Evolutionary conservation across 2,329 filamentous ascomycete genomes (phyloP).

Genomic region (Trichoderma simmonsii): DNA sequence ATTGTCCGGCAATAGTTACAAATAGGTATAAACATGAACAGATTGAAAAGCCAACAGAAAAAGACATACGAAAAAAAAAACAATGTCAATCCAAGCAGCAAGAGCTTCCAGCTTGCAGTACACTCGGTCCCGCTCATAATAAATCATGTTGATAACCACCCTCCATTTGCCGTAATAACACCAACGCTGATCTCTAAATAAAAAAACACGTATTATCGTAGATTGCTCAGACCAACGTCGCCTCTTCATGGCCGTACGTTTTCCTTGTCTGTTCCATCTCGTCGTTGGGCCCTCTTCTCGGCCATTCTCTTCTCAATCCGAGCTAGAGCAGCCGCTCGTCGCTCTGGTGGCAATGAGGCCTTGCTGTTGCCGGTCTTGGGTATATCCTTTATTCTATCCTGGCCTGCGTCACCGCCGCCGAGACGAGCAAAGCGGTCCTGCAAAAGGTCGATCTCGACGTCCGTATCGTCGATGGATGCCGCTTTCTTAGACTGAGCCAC

Average conservation of each 20-base stretch:
- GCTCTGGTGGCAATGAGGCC: constrained; percentile 47
- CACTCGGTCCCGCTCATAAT: not conserved
- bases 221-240: not conserved
- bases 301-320: constrained; percentile 52
- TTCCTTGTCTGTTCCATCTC: constrained; percentile 46
- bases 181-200: constrained; percentile 22
- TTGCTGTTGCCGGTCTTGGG: constrained; percentile 32
- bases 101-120: not conserved
- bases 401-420: constrained; percentile 36
- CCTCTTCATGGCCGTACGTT: constrained; percentile 42
- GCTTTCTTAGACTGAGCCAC: constrained; percentile 23
- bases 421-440: constrained; percentile 45
- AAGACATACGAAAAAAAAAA: not conserved
- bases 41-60: not conserved
- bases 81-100: constrained; percentile 6
- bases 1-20: not conserved
- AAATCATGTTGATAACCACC: not conserved
- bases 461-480: constrained; percentile 26
- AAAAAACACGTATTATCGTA: not conserved
- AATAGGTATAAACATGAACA: constrained; percentile 5
- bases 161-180: constrained; percentile 20
- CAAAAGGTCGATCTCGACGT: constrained; percentile 43
- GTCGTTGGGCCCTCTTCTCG: constrained; percentile 43
- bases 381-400: constrained; percentile 20
- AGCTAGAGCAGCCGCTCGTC: constrained; percentile 53